These are phyloP conservation scores for Candida vartiovaarae DNA, from an alignment of 805 yeast genomes.

Conservation along the genomic window DNA sequence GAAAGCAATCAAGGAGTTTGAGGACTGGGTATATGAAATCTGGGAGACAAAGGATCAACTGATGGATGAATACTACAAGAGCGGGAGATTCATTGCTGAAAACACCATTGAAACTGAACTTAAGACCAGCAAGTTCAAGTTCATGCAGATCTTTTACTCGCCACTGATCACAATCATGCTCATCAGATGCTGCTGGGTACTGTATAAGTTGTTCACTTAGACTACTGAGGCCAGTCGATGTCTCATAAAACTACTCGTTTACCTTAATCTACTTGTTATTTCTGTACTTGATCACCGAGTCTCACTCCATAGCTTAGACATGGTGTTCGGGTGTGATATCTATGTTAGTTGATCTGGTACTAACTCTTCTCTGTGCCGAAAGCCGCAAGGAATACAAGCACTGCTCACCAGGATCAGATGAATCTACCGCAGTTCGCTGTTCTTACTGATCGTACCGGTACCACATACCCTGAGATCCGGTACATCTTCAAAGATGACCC, in stretches of 20 bases:
- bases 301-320: too few species aligned
- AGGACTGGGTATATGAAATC: conserved; percentile 61
- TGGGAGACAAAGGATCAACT: conserved; percentile 79
- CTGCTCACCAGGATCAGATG: not conserved
- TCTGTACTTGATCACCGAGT: too few species aligned
- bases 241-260: too few species aligned
- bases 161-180: conserved; percentile 23
- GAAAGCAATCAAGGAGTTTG: conserved; percentile 42
- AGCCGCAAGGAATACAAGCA: not conserved
- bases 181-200: too few species aligned
- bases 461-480: conserved; percentile 21
- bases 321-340: too few species aligned
- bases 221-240: too few species aligned
- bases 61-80: conserved; percentile 52
- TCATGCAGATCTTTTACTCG: conserved; percentile 27
- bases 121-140: conserved; percentile 19
- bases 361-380: too few species aligned
- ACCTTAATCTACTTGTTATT: too few species aligned
- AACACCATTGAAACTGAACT: conserved; percentile 14
- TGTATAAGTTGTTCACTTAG: too few species aligned
- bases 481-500: conserved; percentile 24
- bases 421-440: conserved; percentile 19
- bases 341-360: too few species aligned
- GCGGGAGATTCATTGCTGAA: conserved; percentile 40
- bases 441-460: conserved; percentile 3